Percentiles rank a stretch among this genome's conserved stretches.
phyloP scores from a whole-genome alignment of 75 land plant species.

The Chamaecyparis obtusa region DNA sequence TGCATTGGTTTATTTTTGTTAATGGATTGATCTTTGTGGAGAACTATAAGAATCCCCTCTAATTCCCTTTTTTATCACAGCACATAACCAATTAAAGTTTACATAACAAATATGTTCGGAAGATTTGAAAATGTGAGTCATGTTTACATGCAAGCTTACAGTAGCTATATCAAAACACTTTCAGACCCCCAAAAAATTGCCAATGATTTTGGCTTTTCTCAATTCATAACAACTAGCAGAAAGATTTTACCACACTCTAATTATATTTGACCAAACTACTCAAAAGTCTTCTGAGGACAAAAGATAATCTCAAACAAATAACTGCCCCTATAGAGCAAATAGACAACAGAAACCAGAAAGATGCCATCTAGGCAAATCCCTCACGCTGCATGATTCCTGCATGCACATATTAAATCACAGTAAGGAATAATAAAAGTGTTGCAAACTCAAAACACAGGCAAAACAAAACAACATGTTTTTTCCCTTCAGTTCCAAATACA shows the following conservation, averaged over 20 bases:
- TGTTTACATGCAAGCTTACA: background rate
- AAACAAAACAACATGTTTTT: background rate
- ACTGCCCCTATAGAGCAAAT: no score
- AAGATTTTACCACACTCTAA: background rate
- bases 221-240: background rate
- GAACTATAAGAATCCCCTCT: no score
- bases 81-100: no score
- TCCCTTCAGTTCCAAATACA: background rate
- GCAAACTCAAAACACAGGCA: background rate
- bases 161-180: background rate
- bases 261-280: no score
- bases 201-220: background rate
- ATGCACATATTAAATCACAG: background rate
- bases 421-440: background rate
- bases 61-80: no score
- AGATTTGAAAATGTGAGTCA: no score
- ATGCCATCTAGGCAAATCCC: background rate
- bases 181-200: background rate
- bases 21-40: no score
- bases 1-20: no score
- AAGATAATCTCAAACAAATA: no score
- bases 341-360: no score
- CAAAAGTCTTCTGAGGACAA: no score
- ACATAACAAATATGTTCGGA: no score
- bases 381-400: background rate